These are phyloP conservation scores for Auricularia cornea DNA, from an alignment of 768 basidiomycete species.

Conservation along the genomic window DNA sequence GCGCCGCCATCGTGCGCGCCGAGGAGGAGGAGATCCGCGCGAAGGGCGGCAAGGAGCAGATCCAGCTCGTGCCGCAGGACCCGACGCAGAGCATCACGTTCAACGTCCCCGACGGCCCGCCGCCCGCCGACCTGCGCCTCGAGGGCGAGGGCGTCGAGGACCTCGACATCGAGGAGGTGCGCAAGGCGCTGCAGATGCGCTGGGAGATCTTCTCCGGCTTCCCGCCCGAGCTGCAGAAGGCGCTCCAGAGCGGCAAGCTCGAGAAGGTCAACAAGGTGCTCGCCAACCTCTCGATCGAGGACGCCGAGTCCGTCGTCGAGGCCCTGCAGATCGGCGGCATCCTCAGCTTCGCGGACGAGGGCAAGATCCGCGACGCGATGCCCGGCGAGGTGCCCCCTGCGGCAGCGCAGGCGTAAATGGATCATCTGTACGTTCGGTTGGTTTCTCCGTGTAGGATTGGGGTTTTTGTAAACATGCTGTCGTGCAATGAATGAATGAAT, in stretches of 20 bases:
- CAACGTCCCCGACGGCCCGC: conserved; percentile 91
- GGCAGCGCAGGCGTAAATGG: too few species aligned
- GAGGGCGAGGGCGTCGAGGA: conserved; percentile 81
- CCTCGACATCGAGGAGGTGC: conserved; percentile 77
- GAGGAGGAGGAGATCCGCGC: conserved; percentile 38
- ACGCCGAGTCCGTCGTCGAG: conserved; percentile 77
- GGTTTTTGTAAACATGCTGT: too few species aligned
- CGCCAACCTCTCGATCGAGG: conserved; percentile 68
- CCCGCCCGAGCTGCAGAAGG: conserved; percentile 57
- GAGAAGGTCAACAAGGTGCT: conserved; percentile 86
- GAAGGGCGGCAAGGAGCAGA: conserved; percentile 59
- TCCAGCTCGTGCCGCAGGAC: conserved; percentile 91
- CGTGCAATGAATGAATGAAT: too few species aligned
- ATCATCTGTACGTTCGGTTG: too few species aligned
- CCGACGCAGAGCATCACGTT: conserved; percentile 68
- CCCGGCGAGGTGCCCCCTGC: neutral
- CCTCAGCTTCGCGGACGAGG: conserved; percentile 73
- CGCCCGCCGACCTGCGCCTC: conserved; percentile 74
- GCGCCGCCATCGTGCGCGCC: conserved; percentile 54
- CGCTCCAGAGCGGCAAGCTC: conserved; percentile 65
- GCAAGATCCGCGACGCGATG: conserved; percentile 22
- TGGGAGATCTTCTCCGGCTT: conserved; percentile 88
- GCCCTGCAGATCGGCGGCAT: conserved; percentile 84
- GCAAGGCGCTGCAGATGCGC: conserved; percentile 74
- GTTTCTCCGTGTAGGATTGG: too few species aligned